These are phyloP conservation scores for Venturia asperata DNA, from an alignment of 2,329 filamentous ascomycete genomes.

Conservation along the genomic window DNA sequence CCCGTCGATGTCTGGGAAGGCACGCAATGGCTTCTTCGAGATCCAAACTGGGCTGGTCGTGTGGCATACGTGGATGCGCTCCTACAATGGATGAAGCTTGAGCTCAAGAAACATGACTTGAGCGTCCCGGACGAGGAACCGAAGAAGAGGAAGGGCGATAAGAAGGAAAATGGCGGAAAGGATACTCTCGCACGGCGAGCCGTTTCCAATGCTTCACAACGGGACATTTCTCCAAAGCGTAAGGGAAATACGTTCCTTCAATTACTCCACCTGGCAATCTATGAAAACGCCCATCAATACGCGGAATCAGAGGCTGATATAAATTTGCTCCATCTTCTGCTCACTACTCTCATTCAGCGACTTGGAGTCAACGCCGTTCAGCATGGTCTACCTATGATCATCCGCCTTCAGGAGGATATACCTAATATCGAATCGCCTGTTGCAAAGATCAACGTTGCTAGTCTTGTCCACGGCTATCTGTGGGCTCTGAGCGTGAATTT, in stretches of 20 bases:
- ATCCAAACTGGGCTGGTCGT: slow-evolving; percentile 68
- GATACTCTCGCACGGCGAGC: slow-evolving; percentile 51
- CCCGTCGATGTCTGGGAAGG: slow-evolving; percentile 86
- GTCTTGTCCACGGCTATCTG: slow-evolving; percentile 82
- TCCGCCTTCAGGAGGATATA: slow-evolving; percentile 80
- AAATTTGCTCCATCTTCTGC: slow-evolving; percentile 66
- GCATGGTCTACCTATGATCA: slow-evolving; percentile 79
- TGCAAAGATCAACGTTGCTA: slow-evolving; percentile 72
- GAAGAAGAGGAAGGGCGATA: slow-evolving; percentile 23
- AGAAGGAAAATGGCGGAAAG: slow-evolving; percentile 38
- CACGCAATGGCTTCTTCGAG: slow-evolving; percentile 87
- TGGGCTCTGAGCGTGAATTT: slow-evolving; percentile 73
- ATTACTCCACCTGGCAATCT: slow-evolving; percentile 78
- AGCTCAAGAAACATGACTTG: slow-evolving; percentile 62
- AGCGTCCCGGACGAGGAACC: slow-evolving; percentile 49
- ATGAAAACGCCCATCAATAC: slow-evolving; percentile 74
- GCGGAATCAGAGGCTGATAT: slow-evolving; percentile 68
- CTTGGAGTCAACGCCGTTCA: slow-evolving; percentile 76
- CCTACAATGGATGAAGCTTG: slow-evolving; percentile 75
- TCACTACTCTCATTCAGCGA: slow-evolving; percentile 64
- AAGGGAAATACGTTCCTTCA: slow-evolving; percentile 65
- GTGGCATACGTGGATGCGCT: slow-evolving; percentile 81
- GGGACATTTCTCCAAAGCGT: slow-evolving; percentile 50
- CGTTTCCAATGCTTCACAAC: slow-evolving; percentile 58
- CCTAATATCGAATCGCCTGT: slow-evolving; percentile 56